Conservation (phyloP, 768 basidiomycete genomes). For the Termitomyces bulborhizus region DNA sequence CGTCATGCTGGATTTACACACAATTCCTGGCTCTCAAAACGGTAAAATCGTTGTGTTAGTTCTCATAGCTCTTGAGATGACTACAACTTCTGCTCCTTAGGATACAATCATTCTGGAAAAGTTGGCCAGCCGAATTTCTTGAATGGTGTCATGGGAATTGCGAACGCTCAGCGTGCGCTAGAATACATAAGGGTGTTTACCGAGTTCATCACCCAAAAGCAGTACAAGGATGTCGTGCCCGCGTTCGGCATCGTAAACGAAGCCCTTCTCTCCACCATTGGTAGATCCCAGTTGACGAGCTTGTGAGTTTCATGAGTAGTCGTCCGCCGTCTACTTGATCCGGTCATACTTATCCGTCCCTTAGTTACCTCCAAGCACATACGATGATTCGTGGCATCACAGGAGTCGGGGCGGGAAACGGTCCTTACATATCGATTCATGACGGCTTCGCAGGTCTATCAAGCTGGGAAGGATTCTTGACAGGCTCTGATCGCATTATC, state of each 20-base stretch:
- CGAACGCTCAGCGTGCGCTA: constrained; percentile 77
- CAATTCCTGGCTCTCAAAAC: constrained; percentile 75
- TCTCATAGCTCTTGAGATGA: background rate
- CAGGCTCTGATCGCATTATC: constrained; percentile 34
- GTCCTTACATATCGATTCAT: constrained; percentile 44
- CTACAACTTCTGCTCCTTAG: constrained; percentile 16
- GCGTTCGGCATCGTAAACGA: constrained; percentile 67
- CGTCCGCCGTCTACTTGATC: constrained; percentile 3
- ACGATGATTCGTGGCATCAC: constrained; percentile 66
- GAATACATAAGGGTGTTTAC: constrained; percentile 74
- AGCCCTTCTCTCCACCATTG: constrained; percentile 47
- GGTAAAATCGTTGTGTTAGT: constrained; percentile 28
- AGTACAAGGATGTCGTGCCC: constrained; percentile 60
- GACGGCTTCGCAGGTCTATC: constrained; percentile 40
- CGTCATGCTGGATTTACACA: constrained; percentile 74
- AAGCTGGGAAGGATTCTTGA: constrained; percentile 27
- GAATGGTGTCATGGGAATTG: constrained; percentile 76
- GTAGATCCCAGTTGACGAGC: constrained; percentile 41
- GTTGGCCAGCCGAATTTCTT: constrained; percentile 60
- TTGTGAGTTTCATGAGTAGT: constrained; percentile 51
- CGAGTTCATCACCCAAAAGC: constrained; percentile 79
- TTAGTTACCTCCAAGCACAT: constrained; percentile 53
- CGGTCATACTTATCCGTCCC: background rate
- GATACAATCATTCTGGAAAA: constrained; percentile 60
- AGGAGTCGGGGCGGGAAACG: constrained; percentile 66